These are phyloP conservation scores for Podospora australis DNA, from an alignment of 495 filamentous ascomycete genomes.

Conservation along the genomic window DNA sequence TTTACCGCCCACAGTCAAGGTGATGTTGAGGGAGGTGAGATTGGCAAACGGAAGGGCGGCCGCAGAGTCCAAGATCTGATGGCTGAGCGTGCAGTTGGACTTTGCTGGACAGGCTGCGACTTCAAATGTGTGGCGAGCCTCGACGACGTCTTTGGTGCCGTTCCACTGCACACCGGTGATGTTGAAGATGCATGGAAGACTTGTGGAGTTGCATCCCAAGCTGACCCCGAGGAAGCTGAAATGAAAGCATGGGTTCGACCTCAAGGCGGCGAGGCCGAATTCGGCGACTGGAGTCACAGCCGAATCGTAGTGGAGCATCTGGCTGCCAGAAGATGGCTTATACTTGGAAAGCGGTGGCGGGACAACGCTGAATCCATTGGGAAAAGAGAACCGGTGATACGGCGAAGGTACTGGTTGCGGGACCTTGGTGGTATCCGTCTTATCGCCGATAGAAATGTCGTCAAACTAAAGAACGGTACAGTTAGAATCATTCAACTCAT, in stretches of 20 bases:
- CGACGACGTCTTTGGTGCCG: slow-evolving; percentile 16
- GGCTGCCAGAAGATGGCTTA: slow-evolving; percentile 32
- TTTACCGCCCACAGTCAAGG: slow-evolving; percentile 21
- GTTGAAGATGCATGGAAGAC: slow-evolving; percentile 31
- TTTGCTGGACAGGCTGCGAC: slow-evolving; percentile 27
- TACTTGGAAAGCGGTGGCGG: slow-evolving; percentile 21
- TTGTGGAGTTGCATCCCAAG: slow-evolving; percentile 36
- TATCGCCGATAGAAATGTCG: slow-evolving; percentile 21
- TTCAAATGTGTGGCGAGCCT: slow-evolving; percentile 22
- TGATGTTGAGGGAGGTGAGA: slow-evolving; percentile 34
- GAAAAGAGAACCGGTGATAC: slow-evolving; percentile 39
- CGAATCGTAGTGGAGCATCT: slow-evolving; percentile 31
- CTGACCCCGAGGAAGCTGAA: slow-evolving; percentile 36
- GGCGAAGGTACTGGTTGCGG: slow-evolving; percentile 29
- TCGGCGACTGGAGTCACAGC: slow-evolving; percentile 20
- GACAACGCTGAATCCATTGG: slow-evolving; percentile 30
- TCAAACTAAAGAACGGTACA: slow-evolving; percentile 32
- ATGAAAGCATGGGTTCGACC: slow-evolving; percentile 31
- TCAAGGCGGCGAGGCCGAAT: slow-evolving; percentile 31
- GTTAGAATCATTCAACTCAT: no score
- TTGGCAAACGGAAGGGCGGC: slow-evolving; percentile 23
- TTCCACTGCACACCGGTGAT: slow-evolving; percentile 31
- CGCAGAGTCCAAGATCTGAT: slow-evolving; percentile 22
- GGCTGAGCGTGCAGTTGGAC: slow-evolving; percentile 28
- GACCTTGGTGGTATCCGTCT: slow-evolving; percentile 13